phyloP scores from a whole-genome alignment of 306 rosid species.

The Mucuna pruriens region DNA sequence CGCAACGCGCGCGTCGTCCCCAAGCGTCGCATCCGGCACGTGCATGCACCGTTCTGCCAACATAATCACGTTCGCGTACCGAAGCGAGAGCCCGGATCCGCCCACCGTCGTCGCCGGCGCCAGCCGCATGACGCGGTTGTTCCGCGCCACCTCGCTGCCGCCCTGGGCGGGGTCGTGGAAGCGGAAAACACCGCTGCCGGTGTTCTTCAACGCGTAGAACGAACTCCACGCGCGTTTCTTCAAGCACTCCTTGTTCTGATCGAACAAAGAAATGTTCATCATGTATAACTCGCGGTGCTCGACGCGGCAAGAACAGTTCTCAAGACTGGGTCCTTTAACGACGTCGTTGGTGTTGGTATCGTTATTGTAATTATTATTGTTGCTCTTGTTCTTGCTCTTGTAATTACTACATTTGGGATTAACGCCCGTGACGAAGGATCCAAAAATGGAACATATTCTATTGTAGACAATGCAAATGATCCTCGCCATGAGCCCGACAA shows the following conservation, averaged over 20 bases:
- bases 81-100: constrained; percentile 59
- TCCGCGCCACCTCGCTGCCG: neutral
- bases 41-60: constrained; percentile 56
- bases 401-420: no score
- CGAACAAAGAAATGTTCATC: constrained; percentile 7
- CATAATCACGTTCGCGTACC: constrained; percentile 69
- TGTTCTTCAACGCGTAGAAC: constrained; percentile 26
- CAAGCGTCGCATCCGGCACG: constrained; percentile 43
- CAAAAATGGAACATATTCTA: constrained; percentile 52
- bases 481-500: constrained; percentile 58
- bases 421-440: constrained; percentile 42
- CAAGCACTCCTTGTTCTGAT: neutral
- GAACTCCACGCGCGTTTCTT: constrained; percentile 12
- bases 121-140: constrained; percentile 40
- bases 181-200: neutral
- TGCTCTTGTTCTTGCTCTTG: no score
- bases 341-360: no score
- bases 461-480: constrained; percentile 54
- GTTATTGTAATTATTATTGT: no score
- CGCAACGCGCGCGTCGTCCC: constrained; percentile 47
- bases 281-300: constrained; percentile 37
- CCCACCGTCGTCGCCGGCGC: constrained; percentile 62
- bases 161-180: neutral
- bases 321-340: neutral
- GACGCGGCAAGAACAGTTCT: constrained; percentile 41